A percentile compares a stretch with the other conserved stretches of the same genome.
These are phyloP conservation scores for Microdochium nivale DNA, from an alignment of 2,329 filamentous ascomycete genomes.

Conservation along the genomic window DNA sequence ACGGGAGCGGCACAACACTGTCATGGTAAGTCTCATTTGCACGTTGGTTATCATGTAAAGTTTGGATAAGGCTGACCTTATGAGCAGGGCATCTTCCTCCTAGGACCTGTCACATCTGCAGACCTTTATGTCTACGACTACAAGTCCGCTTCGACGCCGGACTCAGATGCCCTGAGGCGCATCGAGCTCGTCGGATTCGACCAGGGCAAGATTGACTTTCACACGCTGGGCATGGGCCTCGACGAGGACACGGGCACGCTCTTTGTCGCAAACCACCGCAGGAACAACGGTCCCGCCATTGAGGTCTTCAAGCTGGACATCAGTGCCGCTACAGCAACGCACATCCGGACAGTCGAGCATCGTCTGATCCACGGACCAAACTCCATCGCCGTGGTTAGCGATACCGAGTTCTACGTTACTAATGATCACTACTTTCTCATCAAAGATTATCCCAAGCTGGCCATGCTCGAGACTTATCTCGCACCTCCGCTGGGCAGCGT, in stretches of 20 bases:
- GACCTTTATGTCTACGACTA: slow-evolving; percentile 30
- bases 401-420: slow-evolving; percentile 29
- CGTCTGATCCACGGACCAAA: slow-evolving; percentile 29
- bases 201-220: slow-evolving; percentile 19
- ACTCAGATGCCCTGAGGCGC: slow-evolving; percentile 12
- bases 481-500: slow-evolving; percentile 22
- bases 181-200: slow-evolving; percentile 15
- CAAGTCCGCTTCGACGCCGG: slow-evolving; percentile 8
- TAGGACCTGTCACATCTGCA: slow-evolving; percentile 15
- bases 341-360: slow-evolving; percentile 26
- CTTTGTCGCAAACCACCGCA: slow-evolving; percentile 27
- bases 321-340: slow-evolving; percentile 19
- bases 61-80: not conserved
- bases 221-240: slow-evolving; percentile 29
- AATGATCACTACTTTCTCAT: slow-evolving; percentile 28
- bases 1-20: slow-evolving; percentile 30
- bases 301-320: slow-evolving; percentile 30
- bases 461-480: slow-evolving; percentile 24
- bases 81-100: slow-evolving; percentile 19
- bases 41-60: not conserved
- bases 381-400: slow-evolving; percentile 23
- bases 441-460: slow-evolving; percentile 13
- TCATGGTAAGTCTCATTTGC: slow-evolving; percentile 21
- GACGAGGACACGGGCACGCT: slow-evolving; percentile 24
- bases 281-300: slow-evolving; percentile 23